Base-by-base conservation (phyloP, 208 protist species). In the Lotmaria passim region DNA sequence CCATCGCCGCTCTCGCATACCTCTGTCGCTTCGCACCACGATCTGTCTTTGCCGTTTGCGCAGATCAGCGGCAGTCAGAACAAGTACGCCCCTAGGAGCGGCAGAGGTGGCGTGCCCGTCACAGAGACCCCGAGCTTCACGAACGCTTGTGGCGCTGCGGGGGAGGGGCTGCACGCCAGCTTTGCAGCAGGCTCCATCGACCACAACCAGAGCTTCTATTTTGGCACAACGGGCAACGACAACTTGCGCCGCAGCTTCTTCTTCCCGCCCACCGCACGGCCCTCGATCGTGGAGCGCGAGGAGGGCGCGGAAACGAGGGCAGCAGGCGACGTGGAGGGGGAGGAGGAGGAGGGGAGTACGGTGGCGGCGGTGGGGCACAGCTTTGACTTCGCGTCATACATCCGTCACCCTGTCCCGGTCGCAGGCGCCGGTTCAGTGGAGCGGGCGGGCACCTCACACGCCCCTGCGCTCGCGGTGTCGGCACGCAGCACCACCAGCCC, bases 241-340 rank as follows among this genome's bases (percentile, higher is more conserved):
- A 81, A 72, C 52, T 48, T 82, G 17, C 66, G 34, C 8, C 70
- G 77, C 21, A 78, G 77, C 56, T 82, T 82, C 41, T 78, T 78
- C 44, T 78, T 82, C 24, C 78, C 78, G 7, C 23, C 21, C n/a
- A 64, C 23, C 4, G 51, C 59, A 30, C 59, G 17, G 1, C 26
- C 21, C n/a, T 11, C 31, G 30, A 10, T n/a, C 7, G 59, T 28
- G 10, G 59, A 64, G 59, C 39, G 44, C 31, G 59, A 53, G 0
- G 59, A 23, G 46, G 44, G 4, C 36, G 17, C 24, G 3, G 59
- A 28, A 17, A 3, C 0, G 23, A 36, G 17, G 23, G 59, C 44
- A 1, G 59, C 6, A 0, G 59, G 53, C 19, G 59, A 41, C 1
- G 44, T n/a, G n/a, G n/a, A n/a, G n/a, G n/a, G n/a, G n/a, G n/a